phyloP scores from a whole-genome alignment of 208 protist genomes.

The Crithidia brevicula region DNA sequence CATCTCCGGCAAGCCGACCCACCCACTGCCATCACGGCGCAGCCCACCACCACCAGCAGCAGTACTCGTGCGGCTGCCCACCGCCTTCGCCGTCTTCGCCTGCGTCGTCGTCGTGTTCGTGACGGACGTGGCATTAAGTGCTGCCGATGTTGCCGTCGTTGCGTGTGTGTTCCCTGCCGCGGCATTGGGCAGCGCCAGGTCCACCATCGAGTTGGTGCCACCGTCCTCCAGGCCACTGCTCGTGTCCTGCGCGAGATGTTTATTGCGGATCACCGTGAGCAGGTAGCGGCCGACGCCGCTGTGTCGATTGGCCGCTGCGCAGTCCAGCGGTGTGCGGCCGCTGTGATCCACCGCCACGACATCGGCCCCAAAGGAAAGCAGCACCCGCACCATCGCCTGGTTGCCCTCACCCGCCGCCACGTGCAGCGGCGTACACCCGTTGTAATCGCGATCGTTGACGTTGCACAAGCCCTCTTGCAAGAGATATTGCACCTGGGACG shows the following conservation, averaged over 20 bases:
- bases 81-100: too few species aligned
- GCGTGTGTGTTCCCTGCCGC: background rate
- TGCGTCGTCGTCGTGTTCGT: too few species aligned
- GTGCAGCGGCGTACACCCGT: slow-evolving; percentile 87
- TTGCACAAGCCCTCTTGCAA: slow-evolving; percentile 65
- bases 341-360: slow-evolving; percentile 65
- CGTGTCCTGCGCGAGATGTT: slow-evolving; percentile 14
- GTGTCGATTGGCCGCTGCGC: slow-evolving; percentile 83
- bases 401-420: slow-evolving; percentile 85
- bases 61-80: too few species aligned
- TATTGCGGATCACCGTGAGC: slow-evolving; percentile 52
- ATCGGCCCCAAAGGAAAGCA: slow-evolving; percentile 86
- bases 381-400: slow-evolving; percentile 70
- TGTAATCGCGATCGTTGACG: slow-evolving; percentile 88
- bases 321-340: slow-evolving; percentile 86
- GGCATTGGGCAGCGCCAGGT: background rate
- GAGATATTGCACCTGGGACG: slow-evolving; percentile 78
- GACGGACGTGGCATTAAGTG: too few species aligned
- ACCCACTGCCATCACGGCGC: slow-evolving; percentile 6
- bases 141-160: background rate
- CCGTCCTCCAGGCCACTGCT: slow-evolving; percentile 1
- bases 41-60: background rate
- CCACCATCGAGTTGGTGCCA: background rate
- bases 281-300: slow-evolving; percentile 71
- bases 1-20: slow-evolving; percentile 4